phyloP scores from a whole-genome alignment of 2,329 filamentous ascomycete species.

The Endoconidiophora polonica region DNA sequence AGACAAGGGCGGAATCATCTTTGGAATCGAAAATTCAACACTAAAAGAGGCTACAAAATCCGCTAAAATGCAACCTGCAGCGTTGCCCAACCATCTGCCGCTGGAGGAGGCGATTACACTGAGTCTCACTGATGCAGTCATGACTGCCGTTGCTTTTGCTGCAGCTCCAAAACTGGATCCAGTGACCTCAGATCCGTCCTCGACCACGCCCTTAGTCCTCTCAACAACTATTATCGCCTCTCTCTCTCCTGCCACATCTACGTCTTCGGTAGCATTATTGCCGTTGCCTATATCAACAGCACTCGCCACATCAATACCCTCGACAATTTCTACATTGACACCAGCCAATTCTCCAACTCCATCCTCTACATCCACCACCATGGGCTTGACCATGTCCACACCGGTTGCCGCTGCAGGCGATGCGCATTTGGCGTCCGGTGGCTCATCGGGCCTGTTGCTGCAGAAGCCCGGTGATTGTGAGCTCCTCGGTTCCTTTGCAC shows the following conservation, averaged over 20 bases:
- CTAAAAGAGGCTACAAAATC: not conserved
- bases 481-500: constrained; percentile 76
- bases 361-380: constrained; percentile 9
- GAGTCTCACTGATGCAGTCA: constrained; percentile 5
- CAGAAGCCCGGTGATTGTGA: constrained; percentile 52
- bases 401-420: constrained; percentile 15
- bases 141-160: not conserved
- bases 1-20: too few species aligned
- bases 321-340: constrained; percentile 9
- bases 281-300: not conserved
- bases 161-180: not conserved
- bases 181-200: not conserved
- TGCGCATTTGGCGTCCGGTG: constrained; percentile 1
- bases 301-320: not conserved
- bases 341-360: not conserved
- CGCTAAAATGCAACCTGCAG: constrained; percentile 8
- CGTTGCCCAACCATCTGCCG: constrained; percentile 2
- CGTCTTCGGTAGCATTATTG: not conserved
- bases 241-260: not conserved
- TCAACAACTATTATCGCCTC: not conserved
- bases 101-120: constrained; percentile 3
- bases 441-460: constrained; percentile 15
- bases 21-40: too few species aligned
- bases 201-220: not conserved
- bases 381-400: constrained; percentile 19